These are phyloP conservation scores for Pseudogymnoascus sp. DNA, from an alignment of 2,329 filamentous ascomycete genomes.

Conservation along the genomic window DNA sequence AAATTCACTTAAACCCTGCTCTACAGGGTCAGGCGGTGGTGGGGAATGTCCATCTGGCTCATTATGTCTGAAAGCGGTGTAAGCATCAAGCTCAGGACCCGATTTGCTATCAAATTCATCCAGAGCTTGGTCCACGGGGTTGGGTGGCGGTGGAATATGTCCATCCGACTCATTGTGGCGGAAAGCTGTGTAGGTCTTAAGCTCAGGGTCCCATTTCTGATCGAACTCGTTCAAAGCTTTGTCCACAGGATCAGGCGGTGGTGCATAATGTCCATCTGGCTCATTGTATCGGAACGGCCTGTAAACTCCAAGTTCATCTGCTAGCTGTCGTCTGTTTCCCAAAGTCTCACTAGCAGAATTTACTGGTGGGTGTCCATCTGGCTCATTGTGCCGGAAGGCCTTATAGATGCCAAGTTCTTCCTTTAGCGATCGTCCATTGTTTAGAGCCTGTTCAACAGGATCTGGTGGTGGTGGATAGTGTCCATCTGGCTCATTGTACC, in stretches of 20 bases:
- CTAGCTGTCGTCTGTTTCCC: constrained; percentile 16
- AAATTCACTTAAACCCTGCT: constrained; percentile 16
- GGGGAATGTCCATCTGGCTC: constrained; percentile 34
- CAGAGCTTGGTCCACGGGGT: constrained; percentile 25
- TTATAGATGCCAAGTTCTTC: constrained; percentile 28
- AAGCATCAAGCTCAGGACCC: constrained; percentile 15
- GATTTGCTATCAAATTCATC: constrained; percentile 5
- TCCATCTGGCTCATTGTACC: constrained; percentile 31
- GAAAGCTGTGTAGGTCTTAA: constrained; percentile 31
- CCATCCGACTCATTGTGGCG: constrained; percentile 35
- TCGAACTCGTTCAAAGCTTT: constrained; percentile 13
- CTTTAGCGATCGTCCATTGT: constrained; percentile 11
- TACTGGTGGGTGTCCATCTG: constrained; percentile 31
- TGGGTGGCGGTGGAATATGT: constrained; percentile 21
- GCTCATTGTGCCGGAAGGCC: constrained; percentile 30
- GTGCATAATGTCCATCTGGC: constrained; percentile 32
- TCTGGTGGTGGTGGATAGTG: constrained; percentile 22
- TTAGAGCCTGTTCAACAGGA: constrained; percentile 30
- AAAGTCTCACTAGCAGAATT: constrained; percentile 30
- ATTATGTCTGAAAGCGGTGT: constrained; percentile 29
- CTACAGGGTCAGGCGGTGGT: constrained; percentile 24
- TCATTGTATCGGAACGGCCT: constrained; percentile 31
- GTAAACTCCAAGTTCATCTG: constrained; percentile 26
- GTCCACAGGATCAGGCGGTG: constrained; percentile 26
- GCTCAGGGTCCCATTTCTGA: constrained; percentile 9